Evolutionary conservation across 495 filamentous ascomycete species (phyloP), one percentile per base, ranked within the genome.

Genomic region (Penicillium lagena): DNA sequence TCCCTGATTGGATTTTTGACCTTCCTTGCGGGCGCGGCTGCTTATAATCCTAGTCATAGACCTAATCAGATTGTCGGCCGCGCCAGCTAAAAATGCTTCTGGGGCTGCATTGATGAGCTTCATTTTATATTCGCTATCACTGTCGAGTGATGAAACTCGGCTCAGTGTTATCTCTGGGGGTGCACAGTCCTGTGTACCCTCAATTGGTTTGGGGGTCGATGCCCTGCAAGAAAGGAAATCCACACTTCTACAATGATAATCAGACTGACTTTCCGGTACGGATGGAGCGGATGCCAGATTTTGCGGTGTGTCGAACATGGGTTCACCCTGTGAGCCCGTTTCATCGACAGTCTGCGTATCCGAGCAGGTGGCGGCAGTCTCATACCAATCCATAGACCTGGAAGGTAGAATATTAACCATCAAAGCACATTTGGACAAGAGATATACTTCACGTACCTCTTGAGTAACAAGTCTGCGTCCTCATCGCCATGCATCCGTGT

Each of bases 401-500:
- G 22, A 22, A 22, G 3, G 3, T 3, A 22, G 22, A 22, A 4
- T 6, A 22, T 22, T 22, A 22, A 22, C 6, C 22, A 22, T 3
- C 4, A 4, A 22, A 22, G 2, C 22, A 3, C 22, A 2, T 4
- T 22, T 6, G 22, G 4, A 22, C 2, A 22, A 22, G 22, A 22
- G 2, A 22, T 3, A 4, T 6, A 10, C 5, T 12, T 34, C 10
- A 12, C 2, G 9, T 34, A 85, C 85, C 59, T 73, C 42, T 66
- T 67, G 38, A 81, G 59, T 15, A 85, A 71, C 10, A 60, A 49
- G 5, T 77, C 70, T 3, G 73, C 53, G 47, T 82, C 70, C 29
- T 76, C 67, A 4, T 76, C 70, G 14, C 61, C 57, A 63, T 98
- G 91, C 57, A 93, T 83, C n/a, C 86, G 79, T 44, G 74, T 76